Evolutionary conservation across 78 protist genomes (phyloP).

Genomic region (Blattamonas nauphoetae): DNA sequence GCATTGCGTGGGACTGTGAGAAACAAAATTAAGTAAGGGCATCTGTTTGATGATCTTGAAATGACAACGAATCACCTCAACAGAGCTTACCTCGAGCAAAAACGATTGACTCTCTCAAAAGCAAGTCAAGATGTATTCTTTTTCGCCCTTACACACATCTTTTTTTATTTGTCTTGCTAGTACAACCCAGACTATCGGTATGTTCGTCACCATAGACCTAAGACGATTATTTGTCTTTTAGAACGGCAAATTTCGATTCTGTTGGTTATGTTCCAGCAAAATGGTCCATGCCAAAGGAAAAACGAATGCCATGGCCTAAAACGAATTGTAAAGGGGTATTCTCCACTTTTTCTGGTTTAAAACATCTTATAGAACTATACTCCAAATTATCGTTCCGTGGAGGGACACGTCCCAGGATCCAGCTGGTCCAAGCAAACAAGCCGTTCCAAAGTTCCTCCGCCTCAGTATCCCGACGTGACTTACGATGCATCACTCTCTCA

Average conservation of each 20-base stretch:
- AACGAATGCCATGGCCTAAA: not conserved
- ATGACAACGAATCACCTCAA: too few relatives aligned
- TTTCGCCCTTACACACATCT: not conserved
- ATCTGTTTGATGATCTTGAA: too few relatives aligned
- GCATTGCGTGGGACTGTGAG: too few relatives aligned
- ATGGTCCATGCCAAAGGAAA: not conserved
- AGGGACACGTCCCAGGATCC: not conserved
- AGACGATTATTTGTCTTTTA: not conserved
- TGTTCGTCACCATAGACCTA: not conserved
- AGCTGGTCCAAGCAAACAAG: not conserved
- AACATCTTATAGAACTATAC: not conserved
- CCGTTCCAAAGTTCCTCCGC: not conserved
- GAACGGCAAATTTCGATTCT: not conserved
- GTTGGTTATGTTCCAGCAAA: not conserved
- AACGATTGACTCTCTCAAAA: not conserved
- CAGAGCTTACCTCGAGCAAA: not conserved
- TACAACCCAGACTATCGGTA: not conserved
- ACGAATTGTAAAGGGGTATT: not conserved
- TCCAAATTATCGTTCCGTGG: not conserved
- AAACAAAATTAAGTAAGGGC: too few relatives aligned
- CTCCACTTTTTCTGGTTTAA: not conserved
- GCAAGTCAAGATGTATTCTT: not conserved
- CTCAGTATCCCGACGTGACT: not conserved
- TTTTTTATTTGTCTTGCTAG: not conserved
- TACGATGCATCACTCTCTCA: not conserved